phyloP scores from a whole-genome alignment of 129 eudicot species.

The Saussurea involucrata region DNA sequence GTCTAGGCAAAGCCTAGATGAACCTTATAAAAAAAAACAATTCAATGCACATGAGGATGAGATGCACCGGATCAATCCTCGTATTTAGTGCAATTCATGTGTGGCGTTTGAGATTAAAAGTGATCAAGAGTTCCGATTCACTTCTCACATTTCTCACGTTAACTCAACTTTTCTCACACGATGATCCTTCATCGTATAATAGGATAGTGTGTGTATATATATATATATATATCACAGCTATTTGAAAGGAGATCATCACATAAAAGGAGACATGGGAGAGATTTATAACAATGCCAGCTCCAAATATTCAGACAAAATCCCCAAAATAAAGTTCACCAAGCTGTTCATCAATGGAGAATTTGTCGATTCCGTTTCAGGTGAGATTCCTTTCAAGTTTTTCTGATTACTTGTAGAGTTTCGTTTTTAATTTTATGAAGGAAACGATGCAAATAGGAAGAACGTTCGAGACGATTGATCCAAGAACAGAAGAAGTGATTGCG shows the following conservation, averaged over 20 bases:
- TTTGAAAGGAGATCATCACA: background rate
- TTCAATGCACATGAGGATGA: no score
- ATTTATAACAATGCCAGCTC: constrained; percentile 26
- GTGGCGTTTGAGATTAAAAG: no score
- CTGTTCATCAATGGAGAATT: constrained; percentile 83
- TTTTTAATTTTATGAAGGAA: background rate
- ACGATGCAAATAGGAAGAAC: constrained; percentile 53
- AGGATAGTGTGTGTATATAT: no score
- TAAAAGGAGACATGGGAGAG: constrained; percentile 17
- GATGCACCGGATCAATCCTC: no score
- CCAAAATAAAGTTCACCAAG: constrained; percentile 70
- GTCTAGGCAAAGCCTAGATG: no score
- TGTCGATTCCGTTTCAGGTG: constrained; percentile 78
- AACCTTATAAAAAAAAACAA: no score
- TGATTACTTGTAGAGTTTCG: background rate
- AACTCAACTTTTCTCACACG: no score
- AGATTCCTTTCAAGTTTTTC: background rate
- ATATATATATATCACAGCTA: background rate
- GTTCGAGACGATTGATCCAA: constrained; percentile 80
- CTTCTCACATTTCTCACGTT: no score
- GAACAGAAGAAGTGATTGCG: constrained; percentile 68
- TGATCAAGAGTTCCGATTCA: no score
- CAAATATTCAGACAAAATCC: constrained; percentile 30
- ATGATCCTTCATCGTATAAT: no score
- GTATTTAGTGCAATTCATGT: no score